These are phyloP conservation scores for Lophium mytilinum DNA, from an alignment of 495 filamentous ascomycete genomes.

Conservation along the genomic window DNA sequence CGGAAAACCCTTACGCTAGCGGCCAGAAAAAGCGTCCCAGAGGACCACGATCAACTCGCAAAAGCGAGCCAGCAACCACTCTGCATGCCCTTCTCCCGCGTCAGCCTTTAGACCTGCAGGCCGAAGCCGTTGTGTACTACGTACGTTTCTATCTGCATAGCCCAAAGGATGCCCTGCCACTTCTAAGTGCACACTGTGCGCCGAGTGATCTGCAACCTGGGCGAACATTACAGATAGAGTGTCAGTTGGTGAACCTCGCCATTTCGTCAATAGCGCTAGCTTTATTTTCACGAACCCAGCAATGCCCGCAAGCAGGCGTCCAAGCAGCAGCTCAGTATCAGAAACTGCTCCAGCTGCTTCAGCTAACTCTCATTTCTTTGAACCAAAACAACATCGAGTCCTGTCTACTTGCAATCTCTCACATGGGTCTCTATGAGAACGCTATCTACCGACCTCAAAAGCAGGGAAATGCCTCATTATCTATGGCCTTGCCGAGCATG, in stretches of 20 bases:
- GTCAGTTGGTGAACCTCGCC: constrained; percentile 24
- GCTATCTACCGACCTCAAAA: constrained; percentile 5
- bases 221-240: constrained; percentile 13
- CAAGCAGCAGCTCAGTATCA: constrained; percentile 12
- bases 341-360: background rate
- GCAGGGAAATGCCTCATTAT: background rate
- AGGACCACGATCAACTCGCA: constrained; percentile 29
- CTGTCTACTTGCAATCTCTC: constrained; percentile 24
- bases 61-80: background rate
- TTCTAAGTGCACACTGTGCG: background rate
- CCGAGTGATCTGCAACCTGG: background rate
- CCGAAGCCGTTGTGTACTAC: background rate
- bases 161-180: background rate
- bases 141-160: background rate
- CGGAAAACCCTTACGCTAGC: constrained; percentile 29
- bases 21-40: constrained; percentile 28
- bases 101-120: constrained; percentile 11
- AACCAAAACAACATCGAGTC: constrained; percentile 17
- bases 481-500: background rate
- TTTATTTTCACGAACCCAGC: constrained; percentile 22
- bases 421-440: constrained; percentile 30
- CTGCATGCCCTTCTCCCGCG: constrained; percentile 1
- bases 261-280: constrained; percentile 25
- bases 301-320: constrained; percentile 18
- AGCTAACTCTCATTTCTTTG: constrained; percentile 16